Evolutionary conservation across 2,329 filamentous ascomycete species (phyloP), one percentile per base, ranked within the genome.

Genomic region (Nectriaceae sp.): DNA sequence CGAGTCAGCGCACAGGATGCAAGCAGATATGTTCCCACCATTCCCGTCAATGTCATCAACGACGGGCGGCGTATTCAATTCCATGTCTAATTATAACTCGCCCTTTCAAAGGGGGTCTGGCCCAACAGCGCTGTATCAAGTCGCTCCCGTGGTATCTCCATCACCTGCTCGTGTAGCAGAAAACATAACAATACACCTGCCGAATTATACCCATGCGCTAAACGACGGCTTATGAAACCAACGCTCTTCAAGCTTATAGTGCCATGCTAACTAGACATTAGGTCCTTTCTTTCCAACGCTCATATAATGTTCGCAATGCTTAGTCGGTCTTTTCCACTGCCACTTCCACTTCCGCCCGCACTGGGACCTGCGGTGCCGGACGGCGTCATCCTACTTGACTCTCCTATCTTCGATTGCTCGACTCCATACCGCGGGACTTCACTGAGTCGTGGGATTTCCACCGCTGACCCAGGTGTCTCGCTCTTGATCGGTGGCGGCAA

Each of bases 271-370:
- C 13, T 13, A 29, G n/a, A n/a, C n/a, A n/a, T n/a, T 29, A 6
- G 24, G 24, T 29, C 24, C 13, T 29, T 13, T 13, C 24, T 29
- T 29, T 13, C 24, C 13, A 6, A 29, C 6, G 24, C 24, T 62
- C 55, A 75, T 22, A 75, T 75, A n/a, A 75, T 75, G 40, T 75
- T 74, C 11, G 71, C 71, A 54, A 74, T 74, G 54, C 71, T 74
- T 43, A 74, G 52, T n/a, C 67, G 65, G 37, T 70, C 67, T 40
- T 61, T 64, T 41, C 52, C 56, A 16, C 52, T 62, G n/a, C 50
- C 43, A 35, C 46, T 43, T 5, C 42, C 42, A 18, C 47, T 43
- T 21, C 37, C 22, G 19, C 41, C 29, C 24, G 55, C 52, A 41
- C 4, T 51, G 47, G 40, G 56, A 56, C 38, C 44, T 56, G 50